Evolutionary conservation across 2,329 filamentous ascomycete species (phyloP).

Genomic region (Hypocreales sp.): DNA sequence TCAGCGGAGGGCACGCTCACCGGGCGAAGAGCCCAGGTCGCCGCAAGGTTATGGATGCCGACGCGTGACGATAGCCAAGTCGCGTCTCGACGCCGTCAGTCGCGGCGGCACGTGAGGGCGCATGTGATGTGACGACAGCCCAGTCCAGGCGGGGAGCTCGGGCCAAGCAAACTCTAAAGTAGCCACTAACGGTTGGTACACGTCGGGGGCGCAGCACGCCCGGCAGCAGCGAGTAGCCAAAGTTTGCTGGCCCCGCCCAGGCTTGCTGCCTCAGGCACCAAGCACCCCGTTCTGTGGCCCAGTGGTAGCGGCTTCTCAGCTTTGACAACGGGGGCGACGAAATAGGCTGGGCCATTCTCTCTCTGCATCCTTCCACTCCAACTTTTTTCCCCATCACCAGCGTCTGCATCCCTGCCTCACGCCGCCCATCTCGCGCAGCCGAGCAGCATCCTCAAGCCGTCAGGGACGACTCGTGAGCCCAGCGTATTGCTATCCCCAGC

Average conservation of each 20-base stretch:
- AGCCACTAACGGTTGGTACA: not conserved
- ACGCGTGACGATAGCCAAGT: no score
- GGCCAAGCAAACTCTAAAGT: not conserved
- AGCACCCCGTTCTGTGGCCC: conserved; percentile 1
- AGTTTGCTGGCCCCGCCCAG: not conserved
- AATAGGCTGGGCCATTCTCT: no score
- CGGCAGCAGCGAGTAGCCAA: not conserved
- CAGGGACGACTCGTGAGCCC: conserved; percentile 1
- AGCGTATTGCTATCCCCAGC: not conserved
- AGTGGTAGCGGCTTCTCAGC: conserved; percentile 6
- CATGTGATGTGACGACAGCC: conserved; percentile 10
- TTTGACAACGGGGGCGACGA: no score
- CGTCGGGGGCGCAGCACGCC: fast-evolving
- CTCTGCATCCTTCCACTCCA: conserved; percentile 3
- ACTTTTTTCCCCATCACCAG: conserved; percentile 2
- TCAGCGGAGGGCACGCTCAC: no score
- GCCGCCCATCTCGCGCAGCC: not conserved
- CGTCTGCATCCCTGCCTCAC: not conserved
- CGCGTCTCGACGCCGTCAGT: conserved; percentile 1
- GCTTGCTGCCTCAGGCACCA: conserved; percentile 6
- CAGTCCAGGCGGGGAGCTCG: no score
- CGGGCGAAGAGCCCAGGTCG: no score
- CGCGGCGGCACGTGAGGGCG: conserved; percentile 11
- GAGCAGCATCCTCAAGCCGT: not conserved
- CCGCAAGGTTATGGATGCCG: no score